Percentiles rank a stretch among this genome's conserved stretches.
Evolutionary conservation across 257 asterid species (phyloP).

Genomic region (Solanum okadae): DNA sequence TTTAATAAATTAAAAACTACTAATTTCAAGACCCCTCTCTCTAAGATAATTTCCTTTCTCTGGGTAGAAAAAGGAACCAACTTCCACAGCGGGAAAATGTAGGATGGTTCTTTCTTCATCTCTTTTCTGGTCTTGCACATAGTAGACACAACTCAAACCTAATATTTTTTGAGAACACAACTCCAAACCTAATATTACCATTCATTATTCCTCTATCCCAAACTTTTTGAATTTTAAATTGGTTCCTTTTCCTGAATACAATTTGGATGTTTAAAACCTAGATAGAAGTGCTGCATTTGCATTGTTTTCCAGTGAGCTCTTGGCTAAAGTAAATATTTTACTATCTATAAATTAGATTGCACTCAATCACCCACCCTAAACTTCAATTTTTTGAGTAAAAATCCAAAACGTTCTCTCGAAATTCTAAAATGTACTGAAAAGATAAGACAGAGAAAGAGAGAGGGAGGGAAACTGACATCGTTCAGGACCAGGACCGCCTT

Average conservation of each 20-base stretch:
- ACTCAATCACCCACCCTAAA: neutral
- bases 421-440: neutral
- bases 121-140: neutral
- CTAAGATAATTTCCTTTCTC: neutral
- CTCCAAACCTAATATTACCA: no score
- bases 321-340: neutral
- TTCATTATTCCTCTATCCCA: no score
- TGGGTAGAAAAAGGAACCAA: neutral
- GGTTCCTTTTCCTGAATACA: neutral
- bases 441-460: neutral
- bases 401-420: neutral
- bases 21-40: neutral
- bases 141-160: no score
- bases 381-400: neutral
- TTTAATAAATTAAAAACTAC: neutral
- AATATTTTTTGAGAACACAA: no score
- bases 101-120: no score
- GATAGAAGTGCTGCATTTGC: neutral
- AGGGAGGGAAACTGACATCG: conserved; percentile 52
- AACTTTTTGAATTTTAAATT: neutral
- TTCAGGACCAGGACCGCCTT: conserved; percentile 95
- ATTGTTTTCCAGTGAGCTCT: neutral
- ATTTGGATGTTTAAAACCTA: neutral
- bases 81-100: neutral
- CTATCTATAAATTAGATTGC: neutral